Conservation (phyloP, 352 stramenopile species). For the Aphanomyces invadans region DNA sequence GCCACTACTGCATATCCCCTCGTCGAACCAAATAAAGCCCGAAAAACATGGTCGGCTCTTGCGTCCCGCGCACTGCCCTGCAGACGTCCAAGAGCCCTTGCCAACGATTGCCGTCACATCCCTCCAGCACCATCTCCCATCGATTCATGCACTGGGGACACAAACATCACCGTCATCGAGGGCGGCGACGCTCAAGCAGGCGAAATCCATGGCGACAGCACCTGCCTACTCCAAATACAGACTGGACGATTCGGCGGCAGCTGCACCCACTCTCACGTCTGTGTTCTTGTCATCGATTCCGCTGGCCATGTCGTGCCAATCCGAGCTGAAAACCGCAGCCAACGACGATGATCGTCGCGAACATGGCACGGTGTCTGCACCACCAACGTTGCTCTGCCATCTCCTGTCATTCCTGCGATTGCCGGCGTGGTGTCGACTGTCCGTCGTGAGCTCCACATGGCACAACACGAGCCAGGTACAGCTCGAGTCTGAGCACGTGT, state of each 20-base stretch:
- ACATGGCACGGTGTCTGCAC: background rate
- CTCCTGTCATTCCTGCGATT: conserved; percentile 3
- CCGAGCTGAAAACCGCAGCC: background rate
- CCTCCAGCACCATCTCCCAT: no score
- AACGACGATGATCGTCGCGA: background rate
- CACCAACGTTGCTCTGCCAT: background rate
- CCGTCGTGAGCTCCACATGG: background rate
- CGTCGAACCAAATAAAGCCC: no score
- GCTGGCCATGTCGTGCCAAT: background rate
- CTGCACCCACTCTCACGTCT: background rate
- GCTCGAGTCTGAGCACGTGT: background rate
- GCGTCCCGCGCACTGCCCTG: no score
- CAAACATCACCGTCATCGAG: background rate
- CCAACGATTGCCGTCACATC: no score
- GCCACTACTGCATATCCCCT: no score
- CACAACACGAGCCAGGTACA: background rate
- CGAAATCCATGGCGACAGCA: background rate
- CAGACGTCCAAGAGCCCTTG: no score
- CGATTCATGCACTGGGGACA: no score
- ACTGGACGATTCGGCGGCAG: background rate
- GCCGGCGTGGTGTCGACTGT: background rate
- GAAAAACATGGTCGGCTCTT: no score
- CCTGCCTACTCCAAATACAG: background rate
- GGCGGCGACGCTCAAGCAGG: background rate
- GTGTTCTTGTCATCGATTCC: background rate